Conservation (phyloP, 2,329 filamentous ascomycete genomes). For the Pestalotiopsis sp. region DNA sequence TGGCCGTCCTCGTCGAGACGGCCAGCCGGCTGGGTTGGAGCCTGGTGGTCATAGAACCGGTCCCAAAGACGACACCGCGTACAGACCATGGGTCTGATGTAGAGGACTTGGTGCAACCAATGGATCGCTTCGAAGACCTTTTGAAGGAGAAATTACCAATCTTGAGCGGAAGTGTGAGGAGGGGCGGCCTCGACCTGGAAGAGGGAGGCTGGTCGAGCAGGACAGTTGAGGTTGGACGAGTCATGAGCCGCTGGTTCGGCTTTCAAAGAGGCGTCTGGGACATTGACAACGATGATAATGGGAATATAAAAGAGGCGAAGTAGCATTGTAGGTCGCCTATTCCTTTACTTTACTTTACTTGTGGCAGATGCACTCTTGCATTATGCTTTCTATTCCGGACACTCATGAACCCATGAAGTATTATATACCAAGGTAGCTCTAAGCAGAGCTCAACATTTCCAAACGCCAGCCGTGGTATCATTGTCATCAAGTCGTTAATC, state of each 20-base stretch:
- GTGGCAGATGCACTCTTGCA: not conserved
- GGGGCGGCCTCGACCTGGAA: conserved; percentile 41
- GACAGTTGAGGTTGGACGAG: conserved; percentile 57
- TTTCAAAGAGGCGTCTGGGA: conserved; percentile 46
- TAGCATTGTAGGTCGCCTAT: not conserved
- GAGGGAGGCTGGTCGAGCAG: conserved; percentile 60
- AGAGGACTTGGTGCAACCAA: not conserved
- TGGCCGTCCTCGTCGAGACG: conserved; percentile 65
- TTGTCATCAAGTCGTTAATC: conserved; percentile 32
- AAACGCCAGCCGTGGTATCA: conserved; percentile 48
- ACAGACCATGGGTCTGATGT: conserved; percentile 30
- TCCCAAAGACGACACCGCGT: not conserved
- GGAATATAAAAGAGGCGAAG: conserved; percentile 1
- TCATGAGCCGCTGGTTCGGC: conserved; percentile 69
- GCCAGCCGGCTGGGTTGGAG: conserved; percentile 48
- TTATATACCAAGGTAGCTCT: not conserved
- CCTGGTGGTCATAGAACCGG: conserved; percentile 52
- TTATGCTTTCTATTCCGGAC: not conserved
- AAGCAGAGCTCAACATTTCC: conserved; percentile 18
- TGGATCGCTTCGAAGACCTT: conserved; percentile 36
- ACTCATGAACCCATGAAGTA: not conserved
- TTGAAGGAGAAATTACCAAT: conserved; percentile 60
- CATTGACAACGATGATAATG: conserved; percentile 5
- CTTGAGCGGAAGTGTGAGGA: conserved; percentile 58
- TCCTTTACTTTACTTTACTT: not conserved